Evolutionary conservation across 257 asterid genomes (phyloP), one percentile per base, ranked within the genome.

Genomic region (Oldenlandia corymbosa): DNA sequence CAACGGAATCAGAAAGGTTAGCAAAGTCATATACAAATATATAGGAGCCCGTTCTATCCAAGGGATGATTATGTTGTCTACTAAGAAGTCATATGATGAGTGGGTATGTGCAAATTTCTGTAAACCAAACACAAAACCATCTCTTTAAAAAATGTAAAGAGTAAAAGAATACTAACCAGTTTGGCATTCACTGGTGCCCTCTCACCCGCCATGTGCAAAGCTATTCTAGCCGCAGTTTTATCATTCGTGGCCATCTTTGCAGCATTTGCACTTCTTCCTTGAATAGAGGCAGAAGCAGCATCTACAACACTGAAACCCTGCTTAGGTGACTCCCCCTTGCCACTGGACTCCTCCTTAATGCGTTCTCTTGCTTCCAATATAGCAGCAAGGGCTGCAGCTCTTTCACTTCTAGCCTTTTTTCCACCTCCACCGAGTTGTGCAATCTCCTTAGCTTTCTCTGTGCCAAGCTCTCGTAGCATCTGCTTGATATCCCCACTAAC

Each of bases 391-490:
- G 97, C 99, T 30, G 85, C 86, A 71, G 95, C 97, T 75, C 97
- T 85, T 83, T 90, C 92, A 61, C 75, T 77, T 60, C 62, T 79
- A 52, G 96, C 99, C 82, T 90, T 90, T 81, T 67, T 90, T 63
- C 99, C 97, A 57, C 99, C 99, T n/a, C 99, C 97, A 66, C 99
- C 99, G 67, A 78, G 95, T 76, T 87, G 68, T 48, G 97, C 97
- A 64, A 93, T 90, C 77, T 93, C 96, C 84, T 87, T 90, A 10
- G 81, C 99, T 13, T 77, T 87, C 65, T 93, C 99, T 59, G 95
- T 90, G 60, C 96, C 97, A 68, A 90, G 97, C 76, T 90, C 97
- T 83, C 84, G 80, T 13, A 93, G 85, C 97, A 90, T 84, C 77
- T 81, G 95, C 73, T 87, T 90, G 67, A 93, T 80, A 68, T 93